A percentile compares a stretch with the other conserved stretches of the same genome.
Conservation (phyloP, 805 yeast genomes). For the Pichia rugopelliculosa region DNA sequence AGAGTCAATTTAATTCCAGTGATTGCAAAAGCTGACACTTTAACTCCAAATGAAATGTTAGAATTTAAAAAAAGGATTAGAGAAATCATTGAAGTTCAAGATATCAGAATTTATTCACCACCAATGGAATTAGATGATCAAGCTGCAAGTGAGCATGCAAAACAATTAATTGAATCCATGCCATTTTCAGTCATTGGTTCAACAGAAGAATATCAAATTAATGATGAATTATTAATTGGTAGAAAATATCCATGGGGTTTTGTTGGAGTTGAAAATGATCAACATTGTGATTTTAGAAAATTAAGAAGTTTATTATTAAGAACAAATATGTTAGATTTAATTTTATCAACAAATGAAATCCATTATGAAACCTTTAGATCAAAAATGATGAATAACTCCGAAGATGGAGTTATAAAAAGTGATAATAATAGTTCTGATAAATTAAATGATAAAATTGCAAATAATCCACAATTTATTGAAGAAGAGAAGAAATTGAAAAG, state of each 20-base stretch:
- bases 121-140: constrained; percentile 71
- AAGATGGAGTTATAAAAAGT: constrained; percentile 4
- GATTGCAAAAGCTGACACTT: constrained; percentile 82
- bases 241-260: constrained; percentile 89
- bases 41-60: constrained; percentile 62
- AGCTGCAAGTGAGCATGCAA: constrained; percentile 73
- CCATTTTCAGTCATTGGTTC: constrained; percentile 83
- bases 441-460: constrained; percentile 35
- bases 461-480: constrained; percentile 89
- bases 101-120: constrained; percentile 76
- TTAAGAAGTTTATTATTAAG: constrained; percentile 72
- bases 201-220: constrained; percentile 59
- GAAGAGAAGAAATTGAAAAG: constrained; percentile 92
- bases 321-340: constrained; percentile 76
- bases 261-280: constrained; percentile 81
- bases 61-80: constrained; percentile 70
- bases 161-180: constrained; percentile 73
- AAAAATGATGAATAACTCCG: constrained; percentile 49
- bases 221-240: constrained; percentile 64
- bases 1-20: constrained; percentile 86
- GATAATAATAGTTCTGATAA: constrained; percentile 12
- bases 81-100: constrained; percentile 76
- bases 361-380: constrained; percentile 79
- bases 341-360: constrained; percentile 69
- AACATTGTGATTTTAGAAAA: constrained; percentile 78